Evolutionary conservation across 2,329 filamentous ascomycete species (phyloP), one percentile per base, ranked within the genome.

Genomic region (Ustulina deusta): DNA sequence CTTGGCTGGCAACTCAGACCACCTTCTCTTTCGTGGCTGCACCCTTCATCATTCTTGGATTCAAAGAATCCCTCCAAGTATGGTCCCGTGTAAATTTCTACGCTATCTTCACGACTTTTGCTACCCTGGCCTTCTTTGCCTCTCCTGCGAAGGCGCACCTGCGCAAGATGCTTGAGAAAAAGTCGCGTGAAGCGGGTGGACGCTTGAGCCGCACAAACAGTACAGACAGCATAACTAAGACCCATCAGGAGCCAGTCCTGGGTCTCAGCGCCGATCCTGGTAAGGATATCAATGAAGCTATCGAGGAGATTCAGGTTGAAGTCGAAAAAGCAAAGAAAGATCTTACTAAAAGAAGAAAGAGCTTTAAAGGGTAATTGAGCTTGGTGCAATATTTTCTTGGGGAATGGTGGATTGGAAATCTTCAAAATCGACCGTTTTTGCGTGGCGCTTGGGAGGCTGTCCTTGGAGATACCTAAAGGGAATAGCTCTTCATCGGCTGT

Each of bases 61-160:
- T 97, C 71, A 81, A 84, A 20, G 87, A 89, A 68, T 94, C 91
- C 10, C 79, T 97, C 48, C 82, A 85, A 2, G 90, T 93, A 65
- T 99, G 96, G 96, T 82, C 88, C 0, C 89, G 92, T 48, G 92
- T 97, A 40, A 96, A 97, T 81, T 98, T 94, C 82, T 99, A 97
- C 80, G 89, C 88, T 36, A 83, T 96, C 62, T 77, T 94, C 69
- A 90, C 89, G 72, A 91, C 91, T 0, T 80, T 83, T 10, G 78
- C 81, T 0, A 88, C 89, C 20, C 87, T 94, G 64, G 87, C 83
- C 7, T 91, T 97, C 82, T 97, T 98, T 76, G 87, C 90, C 46
- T 93, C 92, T 1, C 93, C 93, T 0, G 91, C 88, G 1, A 97
- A 94, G 78, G 79, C 82, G 4, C 74, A 79, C 20, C 81, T 94